phyloP scores from a whole-genome alignment of 2,329 filamentous ascomycete species.

The Simplicillium sp. region DNA sequence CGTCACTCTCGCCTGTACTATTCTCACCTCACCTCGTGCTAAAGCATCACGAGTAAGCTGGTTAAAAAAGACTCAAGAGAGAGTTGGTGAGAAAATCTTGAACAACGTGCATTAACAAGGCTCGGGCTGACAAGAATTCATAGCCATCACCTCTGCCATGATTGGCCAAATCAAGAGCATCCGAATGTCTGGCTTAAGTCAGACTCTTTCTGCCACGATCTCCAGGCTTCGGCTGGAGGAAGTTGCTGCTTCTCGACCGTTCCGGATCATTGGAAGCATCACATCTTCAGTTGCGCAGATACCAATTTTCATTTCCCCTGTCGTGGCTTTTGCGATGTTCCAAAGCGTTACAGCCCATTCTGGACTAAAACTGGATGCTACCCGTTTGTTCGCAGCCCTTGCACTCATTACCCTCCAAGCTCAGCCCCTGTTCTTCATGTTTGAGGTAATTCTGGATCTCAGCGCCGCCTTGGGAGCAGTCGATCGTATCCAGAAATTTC shows the following conservation, averaged over 20 bases:
- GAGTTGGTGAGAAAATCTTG: constrained; percentile 14
- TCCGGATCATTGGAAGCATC: constrained; percentile 22
- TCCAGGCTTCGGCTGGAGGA: constrained; percentile 22
- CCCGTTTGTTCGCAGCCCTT: constrained; percentile 29
- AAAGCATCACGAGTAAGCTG: constrained; percentile 18
- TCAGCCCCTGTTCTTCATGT: constrained; percentile 26
- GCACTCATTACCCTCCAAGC: constrained; percentile 29
- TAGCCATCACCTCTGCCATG: constrained; percentile 20
- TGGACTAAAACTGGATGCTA: constrained; percentile 18
- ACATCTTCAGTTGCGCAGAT: constrained; percentile 24
- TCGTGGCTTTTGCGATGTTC: constrained; percentile 28
- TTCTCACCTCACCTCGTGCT: constrained; percentile 16
- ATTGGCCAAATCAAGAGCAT: constrained; percentile 31
- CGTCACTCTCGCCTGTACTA: constrained; percentile 14
- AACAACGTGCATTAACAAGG: too few relatives aligned
- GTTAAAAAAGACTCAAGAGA: constrained; percentile 15
- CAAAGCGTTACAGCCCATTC: constrained; percentile 17
- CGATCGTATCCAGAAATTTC: constrained; percentile 27
- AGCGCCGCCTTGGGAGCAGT: constrained; percentile 28
- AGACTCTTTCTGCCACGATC: constrained; percentile 18
- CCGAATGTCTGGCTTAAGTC: constrained; percentile 28
- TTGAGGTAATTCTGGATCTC: constrained; percentile 25
- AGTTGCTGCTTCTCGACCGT: constrained; percentile 22
- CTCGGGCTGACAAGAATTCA: too few relatives aligned
- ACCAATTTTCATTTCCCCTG: constrained; percentile 22